Evolutionary conservation across 768 basidiomycete species (phyloP), one percentile per base, ranked within the genome.

Genomic region (Leccinum imitatum): DNA sequence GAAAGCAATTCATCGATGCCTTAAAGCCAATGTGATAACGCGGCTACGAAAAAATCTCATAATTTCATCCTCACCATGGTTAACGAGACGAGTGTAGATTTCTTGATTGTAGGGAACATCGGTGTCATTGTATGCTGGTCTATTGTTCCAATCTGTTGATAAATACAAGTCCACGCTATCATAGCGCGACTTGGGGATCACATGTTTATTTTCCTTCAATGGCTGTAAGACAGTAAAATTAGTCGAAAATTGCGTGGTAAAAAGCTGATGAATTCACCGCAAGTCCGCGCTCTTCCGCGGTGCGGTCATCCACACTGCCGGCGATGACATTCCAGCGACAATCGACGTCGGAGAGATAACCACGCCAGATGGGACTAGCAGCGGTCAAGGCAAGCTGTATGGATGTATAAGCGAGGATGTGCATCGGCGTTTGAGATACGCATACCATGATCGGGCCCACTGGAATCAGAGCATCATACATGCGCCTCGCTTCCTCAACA

Each of bases 291-390:
- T 99, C 97, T 72, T 98, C 96, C 63, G 89, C 86, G 14, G 95
- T 98, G 54, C 97, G 86, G 75, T 98, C 96, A 69, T 99, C 97
- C 0, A 99, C 96, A 67, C 93, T 93, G n/a, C 91, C 97, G 10
- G 97, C 91, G 63, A 99, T 97, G 10, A 99, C 97, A 68, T 98
- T 93, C 97, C 97, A 99, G 47, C 97, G 86, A 69, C 93, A 97
- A 77, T 99, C 97, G 6, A 98, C 95, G 71, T 99, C 95, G 44
- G 95, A 88, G 47, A 99, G 84, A 72, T 93, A 90, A 6, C 97
- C 97, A 61, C 97, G 83, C 86, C 93, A 99, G 14, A 93, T 82
- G 4, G 97, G 97, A 71, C 95, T 95, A 1, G 94, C 93, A 27
- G 95, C 97, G 1, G 91, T 93, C 69, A 98, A 76, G 3, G 97